Conservation (phyloP, 164 flowering plant genomes). For the Tinospora cordifolia region DNA sequence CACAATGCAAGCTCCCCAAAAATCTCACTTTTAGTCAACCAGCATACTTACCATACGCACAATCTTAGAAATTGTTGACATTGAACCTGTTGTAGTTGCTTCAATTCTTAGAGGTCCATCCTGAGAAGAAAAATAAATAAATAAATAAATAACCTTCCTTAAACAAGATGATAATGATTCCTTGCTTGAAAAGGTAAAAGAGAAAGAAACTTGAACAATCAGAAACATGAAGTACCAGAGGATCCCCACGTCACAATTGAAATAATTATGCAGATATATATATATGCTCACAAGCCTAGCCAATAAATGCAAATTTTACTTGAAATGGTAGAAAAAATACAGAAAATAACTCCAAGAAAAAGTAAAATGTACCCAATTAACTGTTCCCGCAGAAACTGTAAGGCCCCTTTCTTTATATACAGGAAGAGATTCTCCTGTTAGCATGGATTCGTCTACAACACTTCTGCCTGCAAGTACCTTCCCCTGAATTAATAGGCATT, state of each 20-base stretch:
- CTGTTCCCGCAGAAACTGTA: constrained; percentile 81
- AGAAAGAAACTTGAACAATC: neutral
- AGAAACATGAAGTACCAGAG: neutral
- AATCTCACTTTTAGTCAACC: neutral
- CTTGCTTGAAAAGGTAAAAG: too few relatives aligned
- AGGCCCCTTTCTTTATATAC: constrained; percentile 77
- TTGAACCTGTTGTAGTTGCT: constrained; percentile 78
- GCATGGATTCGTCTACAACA: constrained; percentile 98
- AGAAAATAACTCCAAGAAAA: neutral
- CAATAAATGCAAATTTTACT: neutral
- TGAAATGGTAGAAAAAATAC: neutral
- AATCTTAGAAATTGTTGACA: constrained; percentile 85
- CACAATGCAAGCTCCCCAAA: neutral
- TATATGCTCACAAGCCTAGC: neutral
- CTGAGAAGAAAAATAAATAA: too few relatives aligned
- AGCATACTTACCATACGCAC: constrained; percentile 62
- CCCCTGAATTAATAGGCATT: constrained; percentile 55
- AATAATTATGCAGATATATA: neutral
- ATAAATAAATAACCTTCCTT: neutral
- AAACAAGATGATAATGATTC: neutral
- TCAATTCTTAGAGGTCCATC: constrained; percentile 90
- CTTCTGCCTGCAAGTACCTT: constrained; percentile 87
- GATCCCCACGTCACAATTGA: neutral
- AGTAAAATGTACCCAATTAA: constrained; percentile 68
- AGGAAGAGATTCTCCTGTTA: constrained; percentile 95